Conservation (phyloP, 1,284 basidiomycete species). For the Singerocomus rubriflavus region DNA sequence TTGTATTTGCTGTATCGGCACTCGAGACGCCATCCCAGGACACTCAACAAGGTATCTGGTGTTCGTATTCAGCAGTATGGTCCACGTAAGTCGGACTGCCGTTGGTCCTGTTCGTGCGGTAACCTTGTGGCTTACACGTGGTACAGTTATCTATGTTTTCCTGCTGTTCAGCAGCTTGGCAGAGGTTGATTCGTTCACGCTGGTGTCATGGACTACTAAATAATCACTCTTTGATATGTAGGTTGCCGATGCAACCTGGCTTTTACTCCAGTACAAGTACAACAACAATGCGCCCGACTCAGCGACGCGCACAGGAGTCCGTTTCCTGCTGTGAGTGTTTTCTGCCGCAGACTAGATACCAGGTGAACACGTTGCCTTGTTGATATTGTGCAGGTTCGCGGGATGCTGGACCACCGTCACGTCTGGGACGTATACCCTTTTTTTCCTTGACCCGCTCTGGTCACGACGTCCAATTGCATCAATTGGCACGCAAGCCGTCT, state of each 20-base stretch:
- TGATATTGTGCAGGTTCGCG: constrained; percentile 43
- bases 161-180: constrained; percentile 46
- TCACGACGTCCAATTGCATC: constrained; percentile 49
- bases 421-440: constrained; percentile 46
- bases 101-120: neutral
- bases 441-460: constrained; percentile 56
- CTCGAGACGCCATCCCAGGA: constrained; percentile 41
- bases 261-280: constrained; percentile 51
- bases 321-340: constrained; percentile 45
- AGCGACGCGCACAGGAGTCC: constrained; percentile 38
- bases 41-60: constrained; percentile 48
- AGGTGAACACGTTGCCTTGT: neutral
- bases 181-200: constrained; percentile 36
- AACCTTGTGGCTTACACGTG: constrained; percentile 29
- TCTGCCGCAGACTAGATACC: neutral
- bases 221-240: constrained; percentile 22
- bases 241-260: constrained; percentile 53
- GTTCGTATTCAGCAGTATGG: constrained; percentile 45
- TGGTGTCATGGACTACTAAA: neutral
- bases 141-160: constrained; percentile 46
- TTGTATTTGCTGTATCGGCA: constrained; percentile 47
- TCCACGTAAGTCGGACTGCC: constrained; percentile 40
- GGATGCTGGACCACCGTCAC: constrained; percentile 56
- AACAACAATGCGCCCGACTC: constrained; percentile 47
- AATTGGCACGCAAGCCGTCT: constrained; percentile 53